These are phyloP conservation scores for Sporothrix humicola DNA, from an alignment of 2,329 filamentous ascomycete species.

Conservation along the genomic window DNA sequence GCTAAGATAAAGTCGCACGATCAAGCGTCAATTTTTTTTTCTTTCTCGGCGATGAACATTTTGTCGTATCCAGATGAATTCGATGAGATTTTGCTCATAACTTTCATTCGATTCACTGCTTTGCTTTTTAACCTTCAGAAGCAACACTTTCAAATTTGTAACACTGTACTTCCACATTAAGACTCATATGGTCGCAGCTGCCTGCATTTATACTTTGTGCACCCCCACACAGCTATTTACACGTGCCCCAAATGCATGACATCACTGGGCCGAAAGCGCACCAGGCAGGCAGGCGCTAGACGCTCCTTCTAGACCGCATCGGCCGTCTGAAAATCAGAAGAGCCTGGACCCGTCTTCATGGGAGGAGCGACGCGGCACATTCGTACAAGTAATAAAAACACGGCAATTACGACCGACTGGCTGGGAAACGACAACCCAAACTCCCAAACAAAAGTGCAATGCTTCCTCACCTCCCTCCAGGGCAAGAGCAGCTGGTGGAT, in stretches of 20 bases:
- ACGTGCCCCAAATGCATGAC: slow-evolving; percentile 7
- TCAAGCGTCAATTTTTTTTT: neutral
- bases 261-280: slow-evolving; percentile 16
- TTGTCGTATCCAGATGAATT: neutral
- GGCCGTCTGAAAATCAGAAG: neutral
- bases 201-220: neutral
- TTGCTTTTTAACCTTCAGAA: neutral
- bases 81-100: neutral
- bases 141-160: too few species aligned
- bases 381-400: neutral
- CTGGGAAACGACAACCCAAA: neutral
- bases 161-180: too few species aligned
- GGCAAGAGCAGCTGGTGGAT: neutral
- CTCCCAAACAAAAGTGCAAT: too few species aligned
- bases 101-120: neutral
- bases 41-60: too few species aligned
- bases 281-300: neutral
- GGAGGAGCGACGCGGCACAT: neutral
- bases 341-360: neutral
- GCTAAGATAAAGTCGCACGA: neutral
- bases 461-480: too few species aligned
- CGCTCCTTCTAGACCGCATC: neutral
- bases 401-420: slow-evolving; percentile 6
- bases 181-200: too few species aligned
- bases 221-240: slow-evolving; percentile 4